Evolutionary conservation across 345 rosid species (phyloP).

Genomic region (Eucalyptus caleyi): DNA sequence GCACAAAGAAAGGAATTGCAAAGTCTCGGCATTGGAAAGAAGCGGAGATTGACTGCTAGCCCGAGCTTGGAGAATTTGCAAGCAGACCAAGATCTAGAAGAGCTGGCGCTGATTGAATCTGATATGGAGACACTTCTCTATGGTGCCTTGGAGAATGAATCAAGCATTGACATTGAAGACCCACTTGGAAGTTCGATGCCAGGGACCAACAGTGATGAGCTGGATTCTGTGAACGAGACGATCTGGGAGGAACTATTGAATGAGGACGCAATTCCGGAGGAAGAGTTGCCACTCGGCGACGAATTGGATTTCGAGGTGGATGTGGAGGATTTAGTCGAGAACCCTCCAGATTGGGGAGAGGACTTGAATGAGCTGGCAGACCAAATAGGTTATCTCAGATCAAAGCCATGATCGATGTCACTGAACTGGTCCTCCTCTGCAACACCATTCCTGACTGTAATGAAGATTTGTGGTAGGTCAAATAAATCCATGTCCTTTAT

Average conservation of each 20-base stretch:
- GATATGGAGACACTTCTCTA: not conserved
- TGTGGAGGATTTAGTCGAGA: slow-evolving; percentile 50
- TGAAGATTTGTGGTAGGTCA: not conserved
- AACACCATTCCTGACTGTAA: not conserved
- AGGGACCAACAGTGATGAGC: not conserved
- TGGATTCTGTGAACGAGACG: slow-evolving; percentile 11
- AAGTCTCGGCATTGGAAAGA: slow-evolving; percentile 31
- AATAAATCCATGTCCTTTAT: not conserved
- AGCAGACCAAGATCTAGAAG: not conserved
- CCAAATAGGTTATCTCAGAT: slow-evolving; percentile 53
- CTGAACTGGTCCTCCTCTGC: not conserved
- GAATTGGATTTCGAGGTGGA: slow-evolving; percentile 25
- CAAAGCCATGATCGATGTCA: slow-evolving; percentile 16
- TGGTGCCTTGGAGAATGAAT: not conserved
- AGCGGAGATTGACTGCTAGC: slow-evolving; percentile 45
- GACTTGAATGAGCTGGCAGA: slow-evolving; percentile 52
- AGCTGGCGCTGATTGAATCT: not conserved
- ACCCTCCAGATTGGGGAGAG: slow-evolving; percentile 41
- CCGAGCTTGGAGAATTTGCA: slow-evolving; percentile 37
- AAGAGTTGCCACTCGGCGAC: slow-evolving; percentile 1
- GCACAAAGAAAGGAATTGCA: slow-evolving; percentile 18
- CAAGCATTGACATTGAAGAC: not conserved
- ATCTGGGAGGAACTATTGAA: slow-evolving; percentile 38
- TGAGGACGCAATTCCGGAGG: slow-evolving; percentile 23
- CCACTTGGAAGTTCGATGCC: not conserved